Evolutionary conservation across 192 early-diverging fungal species (phyloP), one percentile per base, ranked within the genome.

Genomic region (Umbelopsis sp.): DNA sequence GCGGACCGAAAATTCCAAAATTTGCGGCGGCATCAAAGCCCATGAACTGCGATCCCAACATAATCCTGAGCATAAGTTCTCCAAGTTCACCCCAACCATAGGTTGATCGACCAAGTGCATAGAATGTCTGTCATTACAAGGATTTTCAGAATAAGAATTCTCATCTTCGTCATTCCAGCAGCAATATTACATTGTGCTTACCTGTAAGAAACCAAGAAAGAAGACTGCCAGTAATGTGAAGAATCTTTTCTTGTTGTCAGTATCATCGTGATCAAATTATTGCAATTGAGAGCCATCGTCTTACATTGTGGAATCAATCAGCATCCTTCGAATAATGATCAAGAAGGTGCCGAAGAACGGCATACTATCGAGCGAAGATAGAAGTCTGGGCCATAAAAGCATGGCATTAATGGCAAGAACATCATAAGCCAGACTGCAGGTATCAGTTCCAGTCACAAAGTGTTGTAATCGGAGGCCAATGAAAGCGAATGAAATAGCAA

Each of bases 291-390:
- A 30, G 66, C n/a, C 9, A n/a, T 15, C 11, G 15, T 27, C 66
- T 69, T 30, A 69, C 27, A 81, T 49, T 67, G 61, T 75, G 13
- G 80, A 67, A 55, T 81, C 80, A 18, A 81, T 48, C 37, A 81
- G 45, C 80, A 81, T 81, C 47, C 77, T 73, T 21, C 80, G 67
- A 33, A 81, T 74, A 16, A 81, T 76, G 50, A 81, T 73, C 4
- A 81, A 65, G 70, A 81, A 78, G 16, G 80, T 81, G 1, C 80
- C 80, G 65, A 81, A 81, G 46, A 81, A 81, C 12, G 61, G 71
- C 33, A 78, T 75, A 27, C 74, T 76, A 69, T 81, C 79, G 4
- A 81, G 71, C 0, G 76, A 76, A 11, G 80, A 76, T 61, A 81
- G 76, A 16, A 81, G 76, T 64, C 76, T 27, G 18, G 80, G 80